Evolutionary conservation across 2,329 filamentous ascomycete genomes (phyloP).

Genomic region (Fonsecaea pedrosoi): DNA sequence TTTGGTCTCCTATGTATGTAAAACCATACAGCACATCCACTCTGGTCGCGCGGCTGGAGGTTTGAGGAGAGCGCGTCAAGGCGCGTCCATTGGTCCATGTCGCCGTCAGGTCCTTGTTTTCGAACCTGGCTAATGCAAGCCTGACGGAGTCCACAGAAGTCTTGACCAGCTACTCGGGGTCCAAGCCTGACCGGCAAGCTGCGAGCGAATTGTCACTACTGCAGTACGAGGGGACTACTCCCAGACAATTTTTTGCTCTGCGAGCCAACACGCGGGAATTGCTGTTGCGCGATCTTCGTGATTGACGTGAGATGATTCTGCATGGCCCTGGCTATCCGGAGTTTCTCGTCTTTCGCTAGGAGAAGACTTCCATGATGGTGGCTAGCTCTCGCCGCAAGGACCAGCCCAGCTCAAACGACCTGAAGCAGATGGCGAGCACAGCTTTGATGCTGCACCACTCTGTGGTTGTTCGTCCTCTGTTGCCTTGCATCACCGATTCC

Average conservation of each 20-base stretch:
- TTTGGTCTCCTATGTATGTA: constrained; percentile 14
- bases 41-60: constrained; percentile 35
- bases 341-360: constrained; percentile 14
- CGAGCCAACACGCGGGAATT: constrained; percentile 25
- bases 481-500: constrained; percentile 21
- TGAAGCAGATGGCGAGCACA: constrained; percentile 21
- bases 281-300: constrained; percentile 23
- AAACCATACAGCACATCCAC: constrained; percentile 31
- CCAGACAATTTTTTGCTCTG: background rate
- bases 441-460: constrained; percentile 18
- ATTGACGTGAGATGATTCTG: constrained; percentile 33
- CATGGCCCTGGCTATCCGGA: constrained; percentile 7
- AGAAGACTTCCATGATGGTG: constrained; percentile 7
- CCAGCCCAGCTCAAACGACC: constrained; percentile 15
- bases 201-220: constrained; percentile 33
- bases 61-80: constrained; percentile 34
- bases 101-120: constrained; percentile 36
- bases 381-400: background rate
- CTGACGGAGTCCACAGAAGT: constrained; percentile 19
- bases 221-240: background rate
- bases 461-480: constrained; percentile 1
- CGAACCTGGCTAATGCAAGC: constrained; percentile 36
- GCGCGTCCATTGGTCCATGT: constrained; percentile 35
- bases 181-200: constrained; percentile 25
- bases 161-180: constrained; percentile 31